phyloP scores from a whole-genome alignment of 2,329 filamentous ascomycete genomes.

The Stemphylium beticola region DNA sequence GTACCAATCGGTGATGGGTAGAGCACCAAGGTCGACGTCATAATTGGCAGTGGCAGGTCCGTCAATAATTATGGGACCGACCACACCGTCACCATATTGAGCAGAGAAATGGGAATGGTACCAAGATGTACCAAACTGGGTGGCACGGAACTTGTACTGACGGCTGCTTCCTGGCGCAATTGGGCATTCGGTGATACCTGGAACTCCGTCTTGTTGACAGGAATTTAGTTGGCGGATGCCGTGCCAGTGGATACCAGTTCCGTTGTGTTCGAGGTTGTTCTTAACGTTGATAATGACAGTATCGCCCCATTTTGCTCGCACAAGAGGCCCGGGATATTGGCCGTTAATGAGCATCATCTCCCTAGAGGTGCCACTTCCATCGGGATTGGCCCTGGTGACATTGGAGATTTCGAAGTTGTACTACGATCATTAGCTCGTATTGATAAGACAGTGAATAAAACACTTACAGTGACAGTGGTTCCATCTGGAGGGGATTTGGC shows the following conservation, averaged over 20 bases:
- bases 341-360: slow-evolving; percentile 55
- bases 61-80: slow-evolving; percentile 50
- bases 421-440: slow-evolving; percentile 19
- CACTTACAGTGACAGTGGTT: slow-evolving; percentile 38
- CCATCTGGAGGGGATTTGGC: slow-evolving; percentile 52
- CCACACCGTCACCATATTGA: slow-evolving; percentile 53
- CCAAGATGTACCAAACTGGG: slow-evolving; percentile 55
- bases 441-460: background rate
- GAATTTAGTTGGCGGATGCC: slow-evolving; percentile 50
- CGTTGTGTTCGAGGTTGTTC: slow-evolving; percentile 51
- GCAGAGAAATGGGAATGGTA: slow-evolving; percentile 53
- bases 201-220: slow-evolving; percentile 63
- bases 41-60: slow-evolving; percentile 53
- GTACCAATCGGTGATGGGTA: slow-evolving; percentile 71
- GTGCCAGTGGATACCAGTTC: slow-evolving; percentile 61
- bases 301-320: slow-evolving; percentile 48
- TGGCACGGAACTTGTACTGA: slow-evolving; percentile 65
- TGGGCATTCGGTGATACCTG: slow-evolving; percentile 64
- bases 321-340: slow-evolving; percentile 67
- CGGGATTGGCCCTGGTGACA: slow-evolving; percentile 47
- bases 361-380: slow-evolving; percentile 47
- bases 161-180: slow-evolving; percentile 64
- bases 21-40: slow-evolving; percentile 66
- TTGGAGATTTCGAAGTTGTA: slow-evolving; percentile 53
- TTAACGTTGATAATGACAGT: slow-evolving; percentile 50